Percentiles rank a stretch among this genome's conserved stretches.
phyloP scores from a whole-genome alignment of 805 yeast genomes.

The Teunomyces lycoperdinae region DNA sequence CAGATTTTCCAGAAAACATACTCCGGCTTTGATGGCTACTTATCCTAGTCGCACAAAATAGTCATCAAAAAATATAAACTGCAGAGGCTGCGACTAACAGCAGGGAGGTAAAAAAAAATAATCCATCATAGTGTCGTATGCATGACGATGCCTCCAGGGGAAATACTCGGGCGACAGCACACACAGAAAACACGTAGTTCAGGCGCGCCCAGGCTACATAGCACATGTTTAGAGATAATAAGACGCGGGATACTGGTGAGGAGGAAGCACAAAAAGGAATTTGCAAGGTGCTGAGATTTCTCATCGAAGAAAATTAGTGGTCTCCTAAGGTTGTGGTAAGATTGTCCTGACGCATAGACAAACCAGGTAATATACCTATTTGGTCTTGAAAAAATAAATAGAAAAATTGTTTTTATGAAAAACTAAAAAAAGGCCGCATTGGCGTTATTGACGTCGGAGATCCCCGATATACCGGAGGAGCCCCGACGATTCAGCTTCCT shows the following conservation, averaged over 20 bases:
- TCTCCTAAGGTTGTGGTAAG: neutral
- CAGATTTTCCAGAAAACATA: neutral
- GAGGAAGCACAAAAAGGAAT: neutral
- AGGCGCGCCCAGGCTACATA: neutral
- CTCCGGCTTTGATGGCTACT: neutral
- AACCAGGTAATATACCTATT: neutral
- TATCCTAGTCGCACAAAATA: neutral
- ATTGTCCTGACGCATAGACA: neutral
- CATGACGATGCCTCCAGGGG: neutral
- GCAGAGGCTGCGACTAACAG: neutral
- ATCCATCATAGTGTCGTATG: neutral
- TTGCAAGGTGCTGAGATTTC: neutral
- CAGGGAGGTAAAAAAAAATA: neutral
- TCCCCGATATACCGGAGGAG: no score
- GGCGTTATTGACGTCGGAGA: no score
- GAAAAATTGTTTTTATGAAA: no score
- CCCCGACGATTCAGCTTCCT: no score
- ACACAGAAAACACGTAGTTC: neutral
- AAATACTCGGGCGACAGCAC: neutral
- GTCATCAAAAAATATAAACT: neutral
- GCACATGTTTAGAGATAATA: neutral
- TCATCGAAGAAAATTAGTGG: neutral
- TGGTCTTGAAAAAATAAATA: no score
- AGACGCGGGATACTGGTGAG: neutral
- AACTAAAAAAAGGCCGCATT: no score